Base-by-base conservation (phyloP, 768 basidiomycete genomes). In the Pulveroboletus ravenelii region DNA sequence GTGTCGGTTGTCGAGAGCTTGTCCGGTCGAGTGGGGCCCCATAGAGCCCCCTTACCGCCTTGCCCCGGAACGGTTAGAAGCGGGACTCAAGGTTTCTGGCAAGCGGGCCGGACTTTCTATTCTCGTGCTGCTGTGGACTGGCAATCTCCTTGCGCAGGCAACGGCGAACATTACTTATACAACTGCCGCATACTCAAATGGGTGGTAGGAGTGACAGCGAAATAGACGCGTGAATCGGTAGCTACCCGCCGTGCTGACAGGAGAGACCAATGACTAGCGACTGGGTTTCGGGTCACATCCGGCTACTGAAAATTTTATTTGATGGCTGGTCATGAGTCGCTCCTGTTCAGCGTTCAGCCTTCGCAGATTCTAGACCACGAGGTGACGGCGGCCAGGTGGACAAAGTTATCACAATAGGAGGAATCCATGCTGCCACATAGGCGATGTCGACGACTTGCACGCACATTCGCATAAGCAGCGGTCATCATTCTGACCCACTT, bases 41-140 rank as follows among this genome's bases (percentile, higher is more conserved):
- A 27, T 23, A 40, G 43, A 44, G 30, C 47, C 46, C 47, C 17
- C 40, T 40, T 44, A 29, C 40, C 29, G 29, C 40, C 45, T 47
- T 41, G 39, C 38, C 43, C 47, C 43, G 38, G 35, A 51, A 51
- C 49, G 27, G 32, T 37, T 45, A 47, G 47, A 23, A 52, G 45
- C 51, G 42, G 47, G 38, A 29, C 32, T 47, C 48, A 30, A 40
- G 48, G n/a, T 47, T 47, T 45, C 38, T 40, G 12, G 23, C 9
- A 29, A 31, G n/a, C 31, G 41, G 58, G 14, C 40, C 41, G 17
- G 27, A 50, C 38, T 25, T 61, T 48, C 62, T 50, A 47, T 53
- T 53, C 45, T 41, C 17, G 54, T 51, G 45, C 17, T 37, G 20
- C 34, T 29, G 37, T 42, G 27, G 36, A 40, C 42, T 47, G 43